Conservation (phyloP, 2,329 filamentous ascomycete genomes). For the Colletotrichum spinosum region DNA sequence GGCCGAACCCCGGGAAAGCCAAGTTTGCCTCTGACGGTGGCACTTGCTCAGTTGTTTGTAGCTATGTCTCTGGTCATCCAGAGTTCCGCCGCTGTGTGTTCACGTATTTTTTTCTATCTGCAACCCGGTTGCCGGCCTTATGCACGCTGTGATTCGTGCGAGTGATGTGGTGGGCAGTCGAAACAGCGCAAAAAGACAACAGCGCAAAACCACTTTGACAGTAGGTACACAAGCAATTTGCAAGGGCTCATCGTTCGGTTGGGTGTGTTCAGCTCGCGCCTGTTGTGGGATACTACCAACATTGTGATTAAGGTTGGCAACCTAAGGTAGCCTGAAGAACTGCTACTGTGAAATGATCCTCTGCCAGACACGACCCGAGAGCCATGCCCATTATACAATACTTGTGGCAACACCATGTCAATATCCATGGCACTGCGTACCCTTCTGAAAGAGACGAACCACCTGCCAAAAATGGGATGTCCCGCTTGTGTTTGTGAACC, state of each 20-base stretch:
- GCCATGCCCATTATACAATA: background rate
- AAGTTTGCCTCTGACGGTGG: background rate
- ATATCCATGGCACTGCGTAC: background rate
- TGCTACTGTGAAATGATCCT: conserved; percentile 21
- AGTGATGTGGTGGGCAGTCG: conserved; percentile 18
- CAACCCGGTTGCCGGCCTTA: background rate
- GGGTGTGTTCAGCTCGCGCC: conserved; percentile 11
- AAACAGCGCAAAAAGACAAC: conserved; percentile 9
- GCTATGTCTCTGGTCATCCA: too few relatives aligned
- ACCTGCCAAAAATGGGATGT: background rate
- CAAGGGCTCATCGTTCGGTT: background rate
- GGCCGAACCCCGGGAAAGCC: conserved; percentile 6
- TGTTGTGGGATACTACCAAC: background rate
- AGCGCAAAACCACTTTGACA: background rate
- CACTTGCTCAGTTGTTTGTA: background rate
- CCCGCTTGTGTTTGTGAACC: conserved; percentile 1
- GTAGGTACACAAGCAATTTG: conserved; percentile 2
- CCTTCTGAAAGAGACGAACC: background rate
- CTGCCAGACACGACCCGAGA: conserved; percentile 14
- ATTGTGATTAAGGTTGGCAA: conserved; percentile 11
- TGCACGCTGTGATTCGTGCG: conserved; percentile 11
- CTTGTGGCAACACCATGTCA: background rate
- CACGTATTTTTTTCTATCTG: too few relatives aligned
- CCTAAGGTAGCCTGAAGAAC: background rate
- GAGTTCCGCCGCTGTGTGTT: too few relatives aligned